A percentile compares a stretch with the other conserved stretches of the same genome.
These are phyloP conservation scores for Blepharisma undulans DNA, from an alignment of 169 alveolate species.

Conservation along the genomic window DNA sequence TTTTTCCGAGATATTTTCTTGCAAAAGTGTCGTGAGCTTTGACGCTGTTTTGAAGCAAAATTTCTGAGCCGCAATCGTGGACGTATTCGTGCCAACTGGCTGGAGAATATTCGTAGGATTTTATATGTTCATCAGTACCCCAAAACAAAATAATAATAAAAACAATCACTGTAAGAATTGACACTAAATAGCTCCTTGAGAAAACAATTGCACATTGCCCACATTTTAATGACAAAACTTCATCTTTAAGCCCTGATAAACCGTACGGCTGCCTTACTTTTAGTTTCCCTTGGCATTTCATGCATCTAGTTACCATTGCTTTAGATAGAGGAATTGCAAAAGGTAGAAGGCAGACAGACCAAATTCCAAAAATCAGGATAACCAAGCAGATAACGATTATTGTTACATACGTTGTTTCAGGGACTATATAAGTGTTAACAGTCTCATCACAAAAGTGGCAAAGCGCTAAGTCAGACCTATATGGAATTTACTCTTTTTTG, in stretches of 20 bases:
- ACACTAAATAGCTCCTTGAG: not conserved
- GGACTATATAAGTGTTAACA: no score
- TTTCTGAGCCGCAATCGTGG: conserved; percentile 31
- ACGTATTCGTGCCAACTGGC: conserved; percentile 34
- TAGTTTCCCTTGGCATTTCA: not conserved
- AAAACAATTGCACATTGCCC: conserved; percentile 38
- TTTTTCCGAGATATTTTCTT: not conserved
- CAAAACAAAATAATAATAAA: not conserved
- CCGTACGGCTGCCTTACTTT: conserved; percentile 20
- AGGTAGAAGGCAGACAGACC: conserved; percentile 2
- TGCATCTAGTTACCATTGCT: conserved; percentile 25
- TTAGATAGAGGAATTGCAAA: conserved; percentile 14
- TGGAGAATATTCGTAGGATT: not conserved
- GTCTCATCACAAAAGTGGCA: conserved; percentile 27
- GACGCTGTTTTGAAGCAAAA: not conserved
- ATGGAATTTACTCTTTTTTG: not conserved
- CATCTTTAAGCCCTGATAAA: not conserved
- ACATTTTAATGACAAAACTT: conserved; percentile 11
- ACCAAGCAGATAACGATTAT: not conserved
- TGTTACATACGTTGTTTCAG: conserved; percentile 32
- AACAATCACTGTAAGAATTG: not conserved
- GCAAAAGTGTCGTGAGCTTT: not conserved
- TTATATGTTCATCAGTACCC: not conserved
- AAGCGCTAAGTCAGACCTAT: not conserved
- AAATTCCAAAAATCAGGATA: not conserved